Base-by-base conservation (phyloP, 805 yeast genomes). In the Kuraishia piskuri region DNA sequence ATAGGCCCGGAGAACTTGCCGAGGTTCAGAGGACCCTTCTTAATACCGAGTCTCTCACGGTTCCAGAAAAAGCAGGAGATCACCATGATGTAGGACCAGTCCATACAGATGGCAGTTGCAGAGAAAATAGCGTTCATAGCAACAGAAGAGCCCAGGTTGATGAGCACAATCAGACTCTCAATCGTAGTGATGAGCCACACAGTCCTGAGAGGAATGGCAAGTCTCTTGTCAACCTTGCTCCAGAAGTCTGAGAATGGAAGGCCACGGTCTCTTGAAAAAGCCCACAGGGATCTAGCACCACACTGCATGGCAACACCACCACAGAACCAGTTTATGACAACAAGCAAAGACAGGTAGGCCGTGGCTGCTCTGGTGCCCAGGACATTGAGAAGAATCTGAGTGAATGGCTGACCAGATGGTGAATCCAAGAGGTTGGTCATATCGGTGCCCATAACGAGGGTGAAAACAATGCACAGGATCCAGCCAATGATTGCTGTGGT, bases 221-320 rank as follows among this genome's bases (percentile, higher is more conserved):
- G 61, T 51, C 54, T 65, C 47, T 71, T 71, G 61, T 76, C 65
- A 25, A 76, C 78, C 51, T 66, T 66, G 55, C 75, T 75, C 53
- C 76, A 70, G 56, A 66, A 63, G 55, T 66, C 63, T 50, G 72
- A 65, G 51, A 75, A 57, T n/a, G 80, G 80, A 56, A 76, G 67
- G 17, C 80, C 80, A 58, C 75, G 74, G 58, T 76, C 80, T 64
- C 80, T 67, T 21, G 79, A 78, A 61, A 77, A 76, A 7, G 80
- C 79, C 75, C 78, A 76, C 52, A 76, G 69, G 61, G 76, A 80
- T 62, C 81, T 67, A 3, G 78, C 73, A 19, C 71, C 66, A 19
- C 79, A 79, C 48, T 75, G 68, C 51, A 75, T 62, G 50, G 75
- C 68, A 9, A 80, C 75, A 22, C 72, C 69, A n/a, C 77, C 75